Percentiles rank a stretch among this genome's conserved stretches.
phyloP scores from a whole-genome alignment of 495 filamentous ascomycete genomes.

The Ramalina intermedia region DNA sequence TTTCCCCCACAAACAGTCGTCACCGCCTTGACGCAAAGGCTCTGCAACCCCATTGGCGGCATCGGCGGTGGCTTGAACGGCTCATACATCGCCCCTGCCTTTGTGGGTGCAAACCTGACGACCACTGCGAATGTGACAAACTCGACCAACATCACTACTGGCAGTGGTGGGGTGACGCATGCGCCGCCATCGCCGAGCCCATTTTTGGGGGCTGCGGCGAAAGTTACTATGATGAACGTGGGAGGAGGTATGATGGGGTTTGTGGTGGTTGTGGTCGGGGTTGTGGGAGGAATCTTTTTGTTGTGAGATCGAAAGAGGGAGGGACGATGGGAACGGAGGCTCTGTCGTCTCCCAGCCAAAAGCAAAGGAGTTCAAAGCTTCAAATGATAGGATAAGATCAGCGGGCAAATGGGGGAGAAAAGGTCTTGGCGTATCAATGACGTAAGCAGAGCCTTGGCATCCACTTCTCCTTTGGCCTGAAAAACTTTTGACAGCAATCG shows the following conservation, averaged over 20 bases:
- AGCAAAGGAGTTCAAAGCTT: too few species aligned
- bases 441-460: too few species aligned
- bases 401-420: too few species aligned
- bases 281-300: not conserved
- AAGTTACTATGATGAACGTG: not conserved
- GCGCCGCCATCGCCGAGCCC: not conserved
- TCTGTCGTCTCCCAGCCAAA: too few species aligned
- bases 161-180: not conserved
- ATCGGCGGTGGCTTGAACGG: not conserved
- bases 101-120: not conserved
- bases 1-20: not conserved
- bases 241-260: not conserved
- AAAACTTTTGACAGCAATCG: too few species aligned
- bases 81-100: not conserved
- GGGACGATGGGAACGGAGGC: not conserved
- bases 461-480: too few species aligned
- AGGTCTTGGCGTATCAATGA: too few species aligned
- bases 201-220: not conserved
- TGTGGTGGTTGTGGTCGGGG: not conserved
- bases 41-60: not conserved
- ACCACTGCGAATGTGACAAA: not conserved
- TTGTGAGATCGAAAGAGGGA: not conserved
- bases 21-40: not conserved
- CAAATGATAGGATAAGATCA: too few species aligned
- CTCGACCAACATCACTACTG: not conserved